Percentiles rank a stretch among this genome's conserved stretches.
Evolutionary conservation across 1,284 basidiomycete genomes (phyloP).

Genomic region (Irpex rosettiformis): DNA sequence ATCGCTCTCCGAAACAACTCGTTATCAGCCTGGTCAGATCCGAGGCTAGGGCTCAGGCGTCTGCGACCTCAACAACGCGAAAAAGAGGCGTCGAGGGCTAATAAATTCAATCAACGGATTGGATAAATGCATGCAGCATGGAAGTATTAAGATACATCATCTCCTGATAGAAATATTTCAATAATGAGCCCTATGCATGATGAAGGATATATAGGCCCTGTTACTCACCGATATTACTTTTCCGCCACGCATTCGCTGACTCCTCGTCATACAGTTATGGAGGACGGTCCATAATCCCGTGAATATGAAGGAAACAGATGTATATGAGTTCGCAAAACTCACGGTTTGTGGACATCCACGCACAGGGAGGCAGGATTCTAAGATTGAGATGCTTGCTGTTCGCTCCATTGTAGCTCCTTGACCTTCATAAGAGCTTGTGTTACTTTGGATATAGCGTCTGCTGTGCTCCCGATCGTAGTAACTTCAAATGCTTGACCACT

Average conservation of each 20-base stretch:
- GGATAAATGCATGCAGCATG: neutral
- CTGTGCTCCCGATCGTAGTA: slow-evolving; percentile 49
- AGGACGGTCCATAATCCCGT: neutral
- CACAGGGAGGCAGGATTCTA: slow-evolving; percentile 1
- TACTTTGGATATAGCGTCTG: slow-evolving; percentile 69
- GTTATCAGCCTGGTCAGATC: neutral
- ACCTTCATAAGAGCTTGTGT: slow-evolving; percentile 59
- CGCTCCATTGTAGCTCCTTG: slow-evolving; percentile 46
- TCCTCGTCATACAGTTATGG: neutral
- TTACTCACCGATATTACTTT: neutral
- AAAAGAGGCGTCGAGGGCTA: neutral
- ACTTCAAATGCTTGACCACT: slow-evolving; percentile 42
- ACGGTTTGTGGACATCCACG: neutral
- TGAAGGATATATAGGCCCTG: neutral
- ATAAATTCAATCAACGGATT: neutral
- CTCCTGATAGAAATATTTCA: neutral
- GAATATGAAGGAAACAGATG: neutral
- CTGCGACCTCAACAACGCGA: neutral
- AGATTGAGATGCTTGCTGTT: slow-evolving; percentile 19
- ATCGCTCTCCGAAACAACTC: neutral
- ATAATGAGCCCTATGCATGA: neutral
- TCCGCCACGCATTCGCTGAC: neutral
- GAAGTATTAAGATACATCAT: slow-evolving; percentile 6
- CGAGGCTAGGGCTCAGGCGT: neutral
- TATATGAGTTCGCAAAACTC: neutral